Base-by-base conservation (phyloP, 83 land plant species). In the Picea abies region DNA sequence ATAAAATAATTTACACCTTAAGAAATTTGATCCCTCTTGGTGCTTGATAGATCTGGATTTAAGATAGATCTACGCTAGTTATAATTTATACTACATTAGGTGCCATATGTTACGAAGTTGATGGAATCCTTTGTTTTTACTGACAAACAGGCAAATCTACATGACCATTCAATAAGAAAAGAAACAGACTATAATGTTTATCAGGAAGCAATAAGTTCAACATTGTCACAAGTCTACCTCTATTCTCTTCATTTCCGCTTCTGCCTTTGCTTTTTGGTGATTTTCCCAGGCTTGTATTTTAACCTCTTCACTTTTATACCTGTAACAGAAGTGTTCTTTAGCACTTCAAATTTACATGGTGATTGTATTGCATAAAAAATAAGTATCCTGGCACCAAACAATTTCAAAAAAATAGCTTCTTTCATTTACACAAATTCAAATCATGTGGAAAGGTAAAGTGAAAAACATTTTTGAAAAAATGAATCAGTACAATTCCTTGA, bases 271-370 rank as follows among this genome's bases (percentile, higher is more conserved):
- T 79, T 93, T 91, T 63, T 93, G 90, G 76, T 93, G 95, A 82
- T 91, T 89, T 84, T 93, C 95, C 95, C 95, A 93, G 32, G 92
- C 91, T 79, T 87, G 85, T 78, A 93, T 91, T 83, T 89, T 93
- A 37, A 89, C 86, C 84, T 93, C 95, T 81, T 93, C 95, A 56
- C 92, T 88, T 81, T 91, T 84, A 81, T 84, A 91, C 82, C 95
- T 93, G 85, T 44, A 32, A 80, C 25, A 35, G 22, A 37, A 79
- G 66, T 19, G 70, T 10, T 60, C n/a, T 23, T 60, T 15, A 60
- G 63, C 44, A 44, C 2, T 78, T 60, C 15, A 49, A 78, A 78
- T 49, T 44, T 35, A 23, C 49, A 44, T n/a, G 9, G 56, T 39
- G 41, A 73, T 22, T n/a, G 20, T 44, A 73, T 73, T 52, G 10